These are phyloP conservation scores for Astrothelium macrocarpum DNA, from an alignment of 495 filamentous ascomycete species.

Conservation along the genomic window DNA sequence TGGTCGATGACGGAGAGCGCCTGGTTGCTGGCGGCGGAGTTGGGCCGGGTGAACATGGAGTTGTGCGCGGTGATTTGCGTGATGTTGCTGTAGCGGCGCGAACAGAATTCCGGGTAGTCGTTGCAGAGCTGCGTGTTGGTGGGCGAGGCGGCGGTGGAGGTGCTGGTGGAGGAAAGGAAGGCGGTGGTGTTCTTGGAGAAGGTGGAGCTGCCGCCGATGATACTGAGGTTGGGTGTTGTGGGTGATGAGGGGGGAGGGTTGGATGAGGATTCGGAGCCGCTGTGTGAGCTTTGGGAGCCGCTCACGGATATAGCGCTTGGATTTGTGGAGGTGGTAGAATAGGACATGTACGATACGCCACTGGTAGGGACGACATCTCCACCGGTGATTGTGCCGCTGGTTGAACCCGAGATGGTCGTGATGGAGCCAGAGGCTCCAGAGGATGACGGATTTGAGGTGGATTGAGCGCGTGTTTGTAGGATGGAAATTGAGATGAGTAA, in stretches of 20 bases:
- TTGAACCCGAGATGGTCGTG: not conserved
- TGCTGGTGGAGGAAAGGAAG: conserved; percentile 9
- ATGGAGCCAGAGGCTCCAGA: not conserved
- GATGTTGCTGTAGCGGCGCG: conserved; percentile 76
- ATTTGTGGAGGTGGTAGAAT: conserved; percentile 4
- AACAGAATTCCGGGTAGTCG: conserved; percentile 73
- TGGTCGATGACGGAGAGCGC: conserved; percentile 57
- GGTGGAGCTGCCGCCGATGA: conserved; percentile 3
- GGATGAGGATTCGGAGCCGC: not conserved
- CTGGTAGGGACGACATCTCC: conserved; percentile 5
- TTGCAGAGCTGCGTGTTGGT: conserved; percentile 59
- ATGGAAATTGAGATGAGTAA: not conserved
- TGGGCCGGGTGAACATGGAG: conserved; percentile 62
- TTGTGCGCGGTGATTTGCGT: conserved; percentile 82
- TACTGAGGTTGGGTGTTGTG: not conserved
- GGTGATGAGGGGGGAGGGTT: not conserved
- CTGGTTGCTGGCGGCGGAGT: conserved; percentile 75
- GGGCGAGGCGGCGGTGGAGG: conserved; percentile 19
- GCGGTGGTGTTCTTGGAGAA: not conserved
- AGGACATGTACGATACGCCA: conserved; percentile 4
- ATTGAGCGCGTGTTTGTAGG: not conserved
- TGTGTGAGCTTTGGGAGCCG: not conserved
- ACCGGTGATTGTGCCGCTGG: conserved; percentile 1
- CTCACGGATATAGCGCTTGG: not conserved
- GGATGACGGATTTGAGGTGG: not conserved